These are phyloP conservation scores for Echinochloa phyllopogon DNA, from an alignment of 176 grass and related monocot genomes.

Conservation along the genomic window DNA sequence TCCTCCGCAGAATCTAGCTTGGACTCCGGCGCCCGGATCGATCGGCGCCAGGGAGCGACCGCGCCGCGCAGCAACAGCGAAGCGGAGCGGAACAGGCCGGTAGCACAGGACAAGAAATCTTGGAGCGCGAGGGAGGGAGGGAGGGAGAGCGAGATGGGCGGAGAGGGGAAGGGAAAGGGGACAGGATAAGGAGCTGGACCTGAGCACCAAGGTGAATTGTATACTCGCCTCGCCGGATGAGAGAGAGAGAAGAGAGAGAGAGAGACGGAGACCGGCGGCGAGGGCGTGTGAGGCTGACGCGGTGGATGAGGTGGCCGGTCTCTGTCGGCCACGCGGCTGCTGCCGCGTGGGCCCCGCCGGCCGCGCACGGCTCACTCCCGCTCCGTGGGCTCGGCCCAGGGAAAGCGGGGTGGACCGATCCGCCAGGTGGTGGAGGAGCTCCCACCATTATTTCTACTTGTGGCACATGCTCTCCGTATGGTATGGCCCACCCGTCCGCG, in stretches of 20 bases:
- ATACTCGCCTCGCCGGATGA: neutral
- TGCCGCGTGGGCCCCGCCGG: neutral
- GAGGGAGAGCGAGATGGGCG: neutral
- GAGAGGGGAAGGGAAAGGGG: neutral
- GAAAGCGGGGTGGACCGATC: neutral
- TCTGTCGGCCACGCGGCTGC: neutral
- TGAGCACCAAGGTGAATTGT: slow-evolving; percentile 1
- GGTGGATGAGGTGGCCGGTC: neutral
- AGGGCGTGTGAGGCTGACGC: neutral
- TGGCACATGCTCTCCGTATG: neutral
- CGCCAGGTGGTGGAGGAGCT: neutral
- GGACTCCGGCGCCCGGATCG: neutral
- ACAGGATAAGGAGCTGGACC: slow-evolving; percentile 49
- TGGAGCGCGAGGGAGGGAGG: neutral
- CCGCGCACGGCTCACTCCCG: no score
- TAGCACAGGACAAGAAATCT: slow-evolving; percentile 39
- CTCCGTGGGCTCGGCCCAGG: neutral
- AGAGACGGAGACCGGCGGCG: neutral
- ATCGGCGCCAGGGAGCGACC: neutral
- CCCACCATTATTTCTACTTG: neutral
- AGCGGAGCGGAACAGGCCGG: neutral
- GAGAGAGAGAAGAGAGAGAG: neutral
- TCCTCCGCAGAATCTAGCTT: neutral
- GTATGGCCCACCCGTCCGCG: neutral
- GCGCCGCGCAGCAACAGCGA: neutral